Conservation (phyloP, 2,329 filamentous ascomycete genomes). For the Leptographium flavum region DNA sequence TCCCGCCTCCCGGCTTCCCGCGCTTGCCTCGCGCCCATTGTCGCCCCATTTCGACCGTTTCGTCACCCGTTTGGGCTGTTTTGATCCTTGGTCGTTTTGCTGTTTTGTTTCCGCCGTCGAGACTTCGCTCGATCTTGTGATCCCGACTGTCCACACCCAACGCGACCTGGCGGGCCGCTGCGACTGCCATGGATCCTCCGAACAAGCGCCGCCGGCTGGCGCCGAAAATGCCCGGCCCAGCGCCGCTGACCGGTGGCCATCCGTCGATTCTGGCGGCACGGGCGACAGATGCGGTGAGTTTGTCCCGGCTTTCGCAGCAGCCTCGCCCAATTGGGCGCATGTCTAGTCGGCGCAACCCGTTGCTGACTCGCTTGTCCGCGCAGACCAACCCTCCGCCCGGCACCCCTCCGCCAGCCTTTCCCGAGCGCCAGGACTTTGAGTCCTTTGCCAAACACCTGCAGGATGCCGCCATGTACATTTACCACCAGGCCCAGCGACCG, state of each 20-base stretch:
- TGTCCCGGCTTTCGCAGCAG: not conserved
- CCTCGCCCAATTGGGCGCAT: not conserved
- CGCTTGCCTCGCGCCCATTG: not conserved
- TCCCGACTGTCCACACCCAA: too few relatives aligned
- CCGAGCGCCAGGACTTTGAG: conserved; percentile 47
- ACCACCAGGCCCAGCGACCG: conserved; percentile 44
- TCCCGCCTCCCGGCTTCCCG: not conserved
- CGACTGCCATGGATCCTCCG: conserved; percentile 13
- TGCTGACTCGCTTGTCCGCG: too few relatives aligned
- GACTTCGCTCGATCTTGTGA: too few relatives aligned
- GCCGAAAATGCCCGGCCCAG: conserved; percentile 15
- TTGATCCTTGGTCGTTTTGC: too few relatives aligned
- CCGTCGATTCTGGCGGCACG: conserved; percentile 8
- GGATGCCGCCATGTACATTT: conserved; percentile 53
- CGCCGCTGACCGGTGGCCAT: conserved; percentile 4
- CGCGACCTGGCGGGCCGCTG: too few relatives aligned
- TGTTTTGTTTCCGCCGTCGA: too few relatives aligned
- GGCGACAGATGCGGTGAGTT: conserved; percentile 9
- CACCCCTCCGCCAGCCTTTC: conserved; percentile 6
- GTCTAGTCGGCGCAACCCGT: too few relatives aligned
- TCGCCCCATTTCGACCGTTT: too few relatives aligned
- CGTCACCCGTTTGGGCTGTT: too few relatives aligned
- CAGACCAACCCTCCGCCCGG: not conserved
- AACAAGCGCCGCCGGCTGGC: conserved; percentile 17
- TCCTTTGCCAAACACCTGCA: conserved; percentile 53